Percentiles rank a stretch among this genome's conserved stretches.
Conservation (phyloP, 805 yeast genomes). For the Nematodospora valgi region DNA sequence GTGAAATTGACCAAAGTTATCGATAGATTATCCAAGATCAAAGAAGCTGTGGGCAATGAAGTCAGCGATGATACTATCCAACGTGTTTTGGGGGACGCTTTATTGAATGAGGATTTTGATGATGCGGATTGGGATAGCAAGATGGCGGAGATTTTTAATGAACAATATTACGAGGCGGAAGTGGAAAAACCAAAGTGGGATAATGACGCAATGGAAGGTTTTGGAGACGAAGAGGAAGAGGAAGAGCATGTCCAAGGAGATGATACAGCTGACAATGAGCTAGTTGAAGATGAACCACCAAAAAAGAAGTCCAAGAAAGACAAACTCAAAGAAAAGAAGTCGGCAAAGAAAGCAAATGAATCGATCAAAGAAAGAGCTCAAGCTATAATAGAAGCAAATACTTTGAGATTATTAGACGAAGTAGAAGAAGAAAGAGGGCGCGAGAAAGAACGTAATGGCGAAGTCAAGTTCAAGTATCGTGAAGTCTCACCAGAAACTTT, state of each 20-base stretch:
- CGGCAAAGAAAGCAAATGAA: constrained; percentile 60
- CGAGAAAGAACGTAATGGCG: constrained; percentile 26
- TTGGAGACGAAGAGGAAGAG: constrained; percentile 15
- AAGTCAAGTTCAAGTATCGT: constrained; percentile 71
- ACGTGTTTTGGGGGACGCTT: constrained; percentile 66
- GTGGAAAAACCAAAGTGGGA: constrained; percentile 39
- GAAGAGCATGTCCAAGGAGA: constrained; percentile 10
- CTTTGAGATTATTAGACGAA: constrained; percentile 62
- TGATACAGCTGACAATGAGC: constrained; percentile 27
- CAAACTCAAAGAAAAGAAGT: constrained; percentile 53
- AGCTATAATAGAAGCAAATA: constrained; percentile 71
- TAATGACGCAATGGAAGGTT: constrained; percentile 19
- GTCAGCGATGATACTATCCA: constrained; percentile 57
- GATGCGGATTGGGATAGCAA: constrained; percentile 88
- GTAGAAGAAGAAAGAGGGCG: constrained; percentile 66
- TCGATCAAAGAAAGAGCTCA: constrained; percentile 66
- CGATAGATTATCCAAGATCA: constrained; percentile 63
- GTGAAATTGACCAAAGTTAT: constrained; percentile 74
- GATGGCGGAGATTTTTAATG: constrained; percentile 82
- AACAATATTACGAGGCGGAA: constrained; percentile 64
- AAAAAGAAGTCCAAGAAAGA: constrained; percentile 48
- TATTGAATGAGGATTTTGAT: constrained; percentile 84
- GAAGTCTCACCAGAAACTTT: constrained; percentile 94
- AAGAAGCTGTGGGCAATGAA: constrained; percentile 65
- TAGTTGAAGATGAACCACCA: constrained; percentile 20